Base-by-base conservation (phyloP, 129 eudicot species). In the Glebionis coronaria region DNA sequence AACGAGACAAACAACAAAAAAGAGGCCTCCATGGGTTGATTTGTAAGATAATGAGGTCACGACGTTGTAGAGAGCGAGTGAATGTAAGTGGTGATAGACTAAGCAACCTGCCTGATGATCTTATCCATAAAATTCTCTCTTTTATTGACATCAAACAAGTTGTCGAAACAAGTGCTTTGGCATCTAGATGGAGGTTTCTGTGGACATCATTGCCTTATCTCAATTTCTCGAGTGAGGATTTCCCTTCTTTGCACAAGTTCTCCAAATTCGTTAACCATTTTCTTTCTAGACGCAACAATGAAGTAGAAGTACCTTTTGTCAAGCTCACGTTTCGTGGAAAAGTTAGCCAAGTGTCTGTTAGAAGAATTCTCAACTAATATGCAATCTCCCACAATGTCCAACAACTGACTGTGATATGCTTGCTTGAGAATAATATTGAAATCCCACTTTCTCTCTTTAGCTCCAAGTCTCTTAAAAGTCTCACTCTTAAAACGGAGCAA, bases 131-230 rank as follows among this genome's bases (percentile, higher is more conserved):
- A 46, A 46, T 46, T 14, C 52, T 46, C 13, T 45, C 13, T 46
- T 46, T 2, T 9, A 46, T 10, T 46, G n/a, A 14, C 52, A 46
- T 2, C 12, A 46, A 46, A 46, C 14, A 9, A 10, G 15, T 15
- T 46, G 52, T 46, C n/a, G 52, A 46, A 46, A 46, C 52, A 46
- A 46, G 52, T 46, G 52, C n/a, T 9, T 46, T 46, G 52, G 12
- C 52, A 46, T 46, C 52, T 46, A 46, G 52, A 46, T 46, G 52
- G 51, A 46, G 52, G 52, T 46, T 46, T 46, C 4, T 46, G 4
- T 46, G 67, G 67, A 38, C 40, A 19, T 61, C 67, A 4, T 19
- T 61, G 7, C 47, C 67, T 44, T 14, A 31, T 15, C 67, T 61
- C 35, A 13, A 14, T 19, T 61, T 61, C 35, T n/a, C 46, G 7